Conservation (phyloP, 495 filamentous ascomycete genomes). For the Astrocystis sublimbata region DNA sequence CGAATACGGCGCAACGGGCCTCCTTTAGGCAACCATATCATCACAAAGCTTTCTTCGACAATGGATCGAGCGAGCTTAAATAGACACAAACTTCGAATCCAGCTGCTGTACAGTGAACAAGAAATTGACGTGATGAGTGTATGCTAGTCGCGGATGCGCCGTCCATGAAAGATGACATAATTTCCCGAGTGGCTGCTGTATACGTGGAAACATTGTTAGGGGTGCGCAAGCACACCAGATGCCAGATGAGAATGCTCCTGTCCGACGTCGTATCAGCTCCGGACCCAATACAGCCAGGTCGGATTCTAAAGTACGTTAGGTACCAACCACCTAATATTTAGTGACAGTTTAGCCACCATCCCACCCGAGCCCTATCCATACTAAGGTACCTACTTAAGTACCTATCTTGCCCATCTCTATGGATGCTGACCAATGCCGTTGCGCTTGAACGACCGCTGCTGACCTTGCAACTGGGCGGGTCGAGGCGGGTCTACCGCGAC, state of each 20-base stretch:
- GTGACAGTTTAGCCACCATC: background rate
- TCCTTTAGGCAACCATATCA: background rate
- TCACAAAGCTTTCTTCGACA: background rate
- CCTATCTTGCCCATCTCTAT: too few relatives aligned
- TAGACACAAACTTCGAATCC: background rate
- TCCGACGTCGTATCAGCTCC: background rate
- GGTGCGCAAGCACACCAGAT: too few relatives aligned
- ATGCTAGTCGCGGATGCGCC: background rate
- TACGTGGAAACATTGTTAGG: background rate
- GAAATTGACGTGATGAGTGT: background rate
- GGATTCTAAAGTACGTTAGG: background rate
- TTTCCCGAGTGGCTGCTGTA: too few relatives aligned
- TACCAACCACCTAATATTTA: too few relatives aligned
- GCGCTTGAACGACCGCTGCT: background rate
- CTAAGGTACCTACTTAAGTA: too few relatives aligned
- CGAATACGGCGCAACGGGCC: constrained; percentile 23
- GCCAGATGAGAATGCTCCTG: background rate
- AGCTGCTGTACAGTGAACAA: background rate
- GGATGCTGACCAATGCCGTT: constrained; percentile 10
- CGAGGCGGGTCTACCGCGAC: background rate
- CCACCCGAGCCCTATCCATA: background rate
- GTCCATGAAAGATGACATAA: background rate
- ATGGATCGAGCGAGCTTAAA: too few relatives aligned
- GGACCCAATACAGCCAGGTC: background rate
- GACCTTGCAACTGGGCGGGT: background rate